Conservation (phyloP, 106 monocot species). For the Iris macrosiphon region DNA sequence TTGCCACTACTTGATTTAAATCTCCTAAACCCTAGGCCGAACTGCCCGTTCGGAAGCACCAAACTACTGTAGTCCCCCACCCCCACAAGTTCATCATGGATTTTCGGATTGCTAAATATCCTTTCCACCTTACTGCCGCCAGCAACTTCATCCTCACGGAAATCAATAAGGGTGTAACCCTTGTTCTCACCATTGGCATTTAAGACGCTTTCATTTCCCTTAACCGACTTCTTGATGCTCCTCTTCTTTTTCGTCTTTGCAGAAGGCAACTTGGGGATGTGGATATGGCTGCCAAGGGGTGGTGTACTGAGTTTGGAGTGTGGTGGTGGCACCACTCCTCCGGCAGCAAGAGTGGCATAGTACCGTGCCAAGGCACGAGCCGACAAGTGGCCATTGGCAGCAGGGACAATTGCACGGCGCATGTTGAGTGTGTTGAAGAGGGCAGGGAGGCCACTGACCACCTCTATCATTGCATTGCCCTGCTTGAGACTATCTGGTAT, state of each 20-base stretch:
- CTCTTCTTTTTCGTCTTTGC: conserved; percentile 31
- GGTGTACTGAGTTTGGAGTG: conserved; percentile 54
- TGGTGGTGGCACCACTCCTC: conserved; percentile 33
- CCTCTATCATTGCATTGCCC: conserved; percentile 44
- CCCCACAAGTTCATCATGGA: conserved; percentile 80
- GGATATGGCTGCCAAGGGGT: conserved; percentile 63
- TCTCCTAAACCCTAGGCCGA: conserved; percentile 85
- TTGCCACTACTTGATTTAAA: conserved; percentile 23
- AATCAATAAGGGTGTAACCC: conserved; percentile 4
- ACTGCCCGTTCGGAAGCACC: conserved; percentile 50
- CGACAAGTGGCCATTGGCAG: conserved; percentile 91
- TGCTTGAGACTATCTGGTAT: conserved; percentile 26
- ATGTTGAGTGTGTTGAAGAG: conserved; percentile 87
- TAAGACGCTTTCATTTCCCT: not conserved
- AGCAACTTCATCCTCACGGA: conserved; percentile 10
- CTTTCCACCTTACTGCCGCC: not conserved
- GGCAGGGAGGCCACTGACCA: conserved; percentile 46
- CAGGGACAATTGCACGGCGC: conserved; percentile 90
- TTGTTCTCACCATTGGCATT: conserved; percentile 17
- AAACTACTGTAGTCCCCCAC: conserved; percentile 44
- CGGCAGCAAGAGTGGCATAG: conserved; percentile 68
- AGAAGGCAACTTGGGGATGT: conserved; percentile 59
- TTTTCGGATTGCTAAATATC: conserved; percentile 42
- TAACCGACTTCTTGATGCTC: conserved; percentile 6
- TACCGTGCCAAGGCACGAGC: conserved; percentile 94